These are phyloP conservation scores for Bromus sterilis DNA, from an alignment of 176 grass and related monocot genomes.

Conservation along the genomic window DNA sequence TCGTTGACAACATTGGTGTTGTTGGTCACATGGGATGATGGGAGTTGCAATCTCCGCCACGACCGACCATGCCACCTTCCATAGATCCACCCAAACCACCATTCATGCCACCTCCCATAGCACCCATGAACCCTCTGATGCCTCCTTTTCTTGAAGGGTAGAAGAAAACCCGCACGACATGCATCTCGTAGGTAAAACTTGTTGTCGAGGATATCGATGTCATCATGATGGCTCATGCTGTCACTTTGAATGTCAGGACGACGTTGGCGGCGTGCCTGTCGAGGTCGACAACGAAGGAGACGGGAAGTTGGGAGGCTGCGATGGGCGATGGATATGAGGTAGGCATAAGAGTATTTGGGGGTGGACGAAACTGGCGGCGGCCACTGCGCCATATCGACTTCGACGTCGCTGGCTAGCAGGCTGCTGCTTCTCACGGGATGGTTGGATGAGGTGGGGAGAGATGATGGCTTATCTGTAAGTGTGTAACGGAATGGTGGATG, in stretches of 20 bases:
- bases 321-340: not conserved
- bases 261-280: no score
- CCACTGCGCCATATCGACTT: not conserved
- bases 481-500: no score
- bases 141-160: no score
- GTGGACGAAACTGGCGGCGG: not conserved
- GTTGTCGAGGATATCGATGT: no score
- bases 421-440: not conserved
- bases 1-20: not conserved
- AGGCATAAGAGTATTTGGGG: not conserved
- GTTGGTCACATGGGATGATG: not conserved
- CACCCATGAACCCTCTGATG: not conserved
- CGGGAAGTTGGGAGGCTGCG: not conserved
- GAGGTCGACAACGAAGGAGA: not conserved
- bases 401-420: not conserved
- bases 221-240: no score
- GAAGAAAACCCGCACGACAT: no score
- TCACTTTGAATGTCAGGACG: no score
- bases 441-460: not conserved
- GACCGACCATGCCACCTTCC: not conserved
- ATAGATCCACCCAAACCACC: no score
- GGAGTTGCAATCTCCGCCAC: not conserved
- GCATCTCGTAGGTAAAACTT: no score
- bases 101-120: not conserved
- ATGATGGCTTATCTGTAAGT: no score